A percentile compares a stretch with the other conserved stretches of the same genome.
Evolutionary conservation across 1,284 basidiomycete species (phyloP).

Genomic region (Microbotryum scabiosae): DNA sequence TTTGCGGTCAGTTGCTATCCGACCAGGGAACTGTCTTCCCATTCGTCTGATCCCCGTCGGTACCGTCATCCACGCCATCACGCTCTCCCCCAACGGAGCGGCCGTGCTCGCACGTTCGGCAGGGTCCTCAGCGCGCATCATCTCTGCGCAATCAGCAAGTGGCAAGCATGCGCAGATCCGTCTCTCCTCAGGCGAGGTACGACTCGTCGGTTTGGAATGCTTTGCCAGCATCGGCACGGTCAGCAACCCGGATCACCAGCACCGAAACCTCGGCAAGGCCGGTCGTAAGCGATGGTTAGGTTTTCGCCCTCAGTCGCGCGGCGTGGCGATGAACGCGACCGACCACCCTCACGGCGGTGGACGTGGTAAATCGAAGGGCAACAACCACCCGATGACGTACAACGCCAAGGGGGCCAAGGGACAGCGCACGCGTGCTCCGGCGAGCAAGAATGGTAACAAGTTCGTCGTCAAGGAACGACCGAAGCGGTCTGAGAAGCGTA

Average conservation of each 20-base stretch:
- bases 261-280: conserved; percentile 78
- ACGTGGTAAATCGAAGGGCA: conserved; percentile 93
- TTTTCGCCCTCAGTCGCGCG: conserved; percentile 75
- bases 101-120: conserved; percentile 82
- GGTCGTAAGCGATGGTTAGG: conserved; percentile 85
- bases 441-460: conserved; percentile 85
- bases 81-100: conserved; percentile 65
- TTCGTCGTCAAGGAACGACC: conserved; percentile 61
- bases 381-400: conserved; percentile 66
- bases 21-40: conserved; percentile 88
- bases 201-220: conserved; percentile 72
- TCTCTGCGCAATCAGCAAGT: conserved; percentile 53
- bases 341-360: conserved; percentile 98
- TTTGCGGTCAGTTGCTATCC: conserved; percentile 73
- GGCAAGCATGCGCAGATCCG: conserved; percentile 69
- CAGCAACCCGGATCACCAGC: conserved; percentile 85
- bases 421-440: conserved; percentile 82
- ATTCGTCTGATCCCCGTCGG: conserved; percentile 85
- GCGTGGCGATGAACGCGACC: conserved; percentile 95
- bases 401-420: conserved; percentile 85
- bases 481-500: conserved; percentile 8
- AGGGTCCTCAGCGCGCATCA: conserved; percentile 74
- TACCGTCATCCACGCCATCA: conserved; percentile 79
- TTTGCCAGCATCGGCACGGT: conserved; percentile 85
- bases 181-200: conserved; percentile 85